phyloP scores from a whole-genome alignment of 441 rosid species.

The Flueggea neowawraea region DNA sequence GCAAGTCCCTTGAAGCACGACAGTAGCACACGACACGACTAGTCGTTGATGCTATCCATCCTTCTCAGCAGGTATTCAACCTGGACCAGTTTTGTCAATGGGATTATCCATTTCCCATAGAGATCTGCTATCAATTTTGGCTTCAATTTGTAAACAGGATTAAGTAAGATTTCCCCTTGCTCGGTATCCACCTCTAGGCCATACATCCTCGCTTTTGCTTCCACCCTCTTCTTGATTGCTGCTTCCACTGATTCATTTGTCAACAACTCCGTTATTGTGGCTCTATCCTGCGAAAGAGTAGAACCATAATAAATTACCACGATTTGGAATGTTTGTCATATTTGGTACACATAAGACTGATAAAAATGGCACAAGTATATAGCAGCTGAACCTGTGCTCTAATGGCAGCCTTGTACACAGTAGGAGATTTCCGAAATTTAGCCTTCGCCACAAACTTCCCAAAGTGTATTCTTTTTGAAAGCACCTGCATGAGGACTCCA shows the following conservation, averaged over 20 bases:
- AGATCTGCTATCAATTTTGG: constrained; percentile 72
- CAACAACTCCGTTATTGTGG: constrained; percentile 57
- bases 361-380: not conserved
- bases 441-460: constrained; percentile 96
- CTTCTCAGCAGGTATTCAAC: constrained; percentile 80
- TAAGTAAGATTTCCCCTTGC: constrained; percentile 24
- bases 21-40: not conserved
- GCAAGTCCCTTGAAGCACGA: not conserved
- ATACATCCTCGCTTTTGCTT: constrained; percentile 61
- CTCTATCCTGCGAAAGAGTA: constrained; percentile 44
- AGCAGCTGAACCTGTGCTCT: constrained; percentile 51
- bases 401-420: constrained; percentile 59
- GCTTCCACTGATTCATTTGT: constrained; percentile 72
- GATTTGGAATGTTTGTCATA: too few relatives aligned
- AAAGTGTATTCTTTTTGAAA: constrained; percentile 91
- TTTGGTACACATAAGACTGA: not conserved
- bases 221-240: constrained; percentile 67
- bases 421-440: constrained; percentile 66
- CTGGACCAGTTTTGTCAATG: constrained; percentile 90
- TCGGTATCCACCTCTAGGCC: constrained; percentile 59
- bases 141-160: constrained; percentile 64
- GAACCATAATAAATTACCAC: not conserved
- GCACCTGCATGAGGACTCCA: constrained; percentile 40
- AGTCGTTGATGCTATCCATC: constrained; percentile 37
- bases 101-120: constrained; percentile 93